A percentile compares a stretch with the other conserved stretches of the same genome.
phyloP scores from a whole-genome alignment of 139 green algal species.

The Diplosphaera chodatii region DNA sequence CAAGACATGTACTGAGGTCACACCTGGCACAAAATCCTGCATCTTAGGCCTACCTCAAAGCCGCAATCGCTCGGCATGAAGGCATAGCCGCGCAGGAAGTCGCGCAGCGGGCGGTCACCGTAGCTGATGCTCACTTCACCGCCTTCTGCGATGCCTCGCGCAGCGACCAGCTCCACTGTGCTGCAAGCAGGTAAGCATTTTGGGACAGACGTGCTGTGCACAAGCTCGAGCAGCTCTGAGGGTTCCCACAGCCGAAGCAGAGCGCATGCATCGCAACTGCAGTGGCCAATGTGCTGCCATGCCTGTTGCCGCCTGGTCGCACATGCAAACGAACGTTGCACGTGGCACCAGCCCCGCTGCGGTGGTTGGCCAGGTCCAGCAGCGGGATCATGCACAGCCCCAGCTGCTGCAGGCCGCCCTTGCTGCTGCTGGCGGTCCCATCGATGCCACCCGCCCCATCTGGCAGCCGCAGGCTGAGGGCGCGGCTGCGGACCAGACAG shows the following conservation, averaged over 20 bases:
- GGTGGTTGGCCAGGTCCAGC: slow-evolving; percentile 8
- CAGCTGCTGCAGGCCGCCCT: neutral
- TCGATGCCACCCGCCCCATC: too few species aligned
- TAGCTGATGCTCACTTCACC: slow-evolving; percentile 4
- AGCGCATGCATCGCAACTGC: too few species aligned
- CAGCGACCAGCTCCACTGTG: slow-evolving; percentile 4
- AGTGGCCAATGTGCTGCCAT: too few species aligned
- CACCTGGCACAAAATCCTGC: too few species aligned
- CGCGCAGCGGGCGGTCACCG: slow-evolving; percentile 9
- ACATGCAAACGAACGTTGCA: neutral
- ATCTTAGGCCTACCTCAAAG: neutral
- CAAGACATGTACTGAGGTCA: too few species aligned
- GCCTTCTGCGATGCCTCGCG: neutral
- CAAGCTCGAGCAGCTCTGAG: too few species aligned
- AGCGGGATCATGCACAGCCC: slow-evolving; percentile 11
- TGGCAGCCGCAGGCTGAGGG: slow-evolving; percentile 1
- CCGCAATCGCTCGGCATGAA: slow-evolving; percentile 1
- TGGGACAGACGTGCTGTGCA: too few species aligned
- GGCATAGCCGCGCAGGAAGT: slow-evolving; percentile 11
- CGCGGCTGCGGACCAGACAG: slow-evolving; percentile 15
- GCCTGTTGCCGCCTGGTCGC: neutral
- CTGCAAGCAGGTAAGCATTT: too few species aligned
- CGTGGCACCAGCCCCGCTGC: neutral
- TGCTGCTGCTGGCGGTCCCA: too few species aligned
- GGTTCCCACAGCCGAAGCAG: too few species aligned